Evolutionary conservation across 1,284 basidiomycete species (phyloP).

Genomic region (Fomitopsis betulina): DNA sequence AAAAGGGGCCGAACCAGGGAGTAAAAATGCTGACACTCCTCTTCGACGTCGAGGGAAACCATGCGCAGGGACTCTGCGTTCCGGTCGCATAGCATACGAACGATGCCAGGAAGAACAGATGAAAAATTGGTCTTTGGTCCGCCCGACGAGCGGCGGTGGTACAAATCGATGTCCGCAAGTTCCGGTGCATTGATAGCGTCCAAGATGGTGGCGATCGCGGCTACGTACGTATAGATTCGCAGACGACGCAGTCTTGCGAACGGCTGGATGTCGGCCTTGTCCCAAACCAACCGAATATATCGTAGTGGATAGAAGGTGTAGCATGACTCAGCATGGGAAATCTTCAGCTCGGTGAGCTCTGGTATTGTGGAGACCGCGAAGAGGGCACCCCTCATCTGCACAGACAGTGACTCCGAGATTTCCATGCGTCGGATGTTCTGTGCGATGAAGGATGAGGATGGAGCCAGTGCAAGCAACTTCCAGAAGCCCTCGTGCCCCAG

Average conservation of each 20-base stretch:
- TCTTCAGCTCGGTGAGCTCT: neutral
- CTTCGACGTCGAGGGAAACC: neutral
- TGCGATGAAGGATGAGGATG: neutral
- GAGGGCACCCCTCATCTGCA: neutral
- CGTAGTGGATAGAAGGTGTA: too few species aligned
- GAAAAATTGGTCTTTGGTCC: neutral
- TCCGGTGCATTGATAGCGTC: neutral
- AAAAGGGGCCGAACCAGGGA: neutral
- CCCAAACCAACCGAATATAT: neutral
- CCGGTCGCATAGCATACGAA: neutral
- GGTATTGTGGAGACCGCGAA: neutral
- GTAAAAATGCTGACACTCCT: neutral
- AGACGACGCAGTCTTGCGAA: neutral
- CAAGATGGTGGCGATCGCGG: neutral
- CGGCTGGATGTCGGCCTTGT: neutral
- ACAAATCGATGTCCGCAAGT: neutral
- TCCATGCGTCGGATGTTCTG: neutral
- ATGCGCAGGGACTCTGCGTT: neutral
- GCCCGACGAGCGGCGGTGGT: neutral
- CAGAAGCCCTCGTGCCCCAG: neutral
- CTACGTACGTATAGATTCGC: neutral
- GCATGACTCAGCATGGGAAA: neutral
- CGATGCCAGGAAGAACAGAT: neutral
- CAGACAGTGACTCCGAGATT: neutral
- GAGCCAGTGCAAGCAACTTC: neutral